These are phyloP conservation scores for Spongiforma sp. DNA, from an alignment of 1,284 basidiomycete species.

Conservation along the genomic window DNA sequence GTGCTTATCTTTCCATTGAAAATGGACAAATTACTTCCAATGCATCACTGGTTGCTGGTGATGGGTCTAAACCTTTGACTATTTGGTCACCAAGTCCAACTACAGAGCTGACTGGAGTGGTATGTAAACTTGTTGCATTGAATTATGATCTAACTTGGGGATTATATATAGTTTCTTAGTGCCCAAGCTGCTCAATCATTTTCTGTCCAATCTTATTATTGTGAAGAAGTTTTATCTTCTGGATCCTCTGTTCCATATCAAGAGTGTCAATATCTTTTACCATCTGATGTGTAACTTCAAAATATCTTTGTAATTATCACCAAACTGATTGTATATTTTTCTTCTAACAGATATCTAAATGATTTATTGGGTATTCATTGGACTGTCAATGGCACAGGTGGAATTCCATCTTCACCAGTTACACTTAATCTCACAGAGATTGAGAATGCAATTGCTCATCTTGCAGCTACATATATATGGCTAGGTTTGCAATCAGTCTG, in stretches of 20 bases:
- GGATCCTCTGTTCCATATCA: no score
- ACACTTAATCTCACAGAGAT: not conserved
- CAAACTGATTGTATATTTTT: not conserved
- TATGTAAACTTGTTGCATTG: not conserved
- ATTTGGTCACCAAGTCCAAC: constrained; percentile 2
- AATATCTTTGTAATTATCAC: not conserved
- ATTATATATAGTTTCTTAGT: no score
- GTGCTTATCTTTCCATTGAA: constrained; percentile 5
- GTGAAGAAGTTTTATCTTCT: no score
- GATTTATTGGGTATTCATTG: not conserved
- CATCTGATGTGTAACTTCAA: not conserved
- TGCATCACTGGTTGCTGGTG: not conserved
- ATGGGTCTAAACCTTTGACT: not conserved
- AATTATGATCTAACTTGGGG: no score
- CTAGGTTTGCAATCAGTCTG: no score
- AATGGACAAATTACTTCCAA: not conserved
- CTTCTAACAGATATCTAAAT: not conserved
- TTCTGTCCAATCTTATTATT: no score
- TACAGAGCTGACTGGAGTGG: constrained; percentile 2
- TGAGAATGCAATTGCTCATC: constrained; percentile 12
- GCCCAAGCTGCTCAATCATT: no score
- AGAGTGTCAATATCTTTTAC: no score
- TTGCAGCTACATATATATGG: constrained; percentile 14
- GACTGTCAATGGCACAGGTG: not conserved
- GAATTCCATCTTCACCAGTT: not conserved